A percentile compares a stretch with the other conserved stretches of the same genome.
These are phyloP conservation scores for Paulownia fortunei DNA, from an alignment of 257 asterid genomes.

Conservation along the genomic window DNA sequence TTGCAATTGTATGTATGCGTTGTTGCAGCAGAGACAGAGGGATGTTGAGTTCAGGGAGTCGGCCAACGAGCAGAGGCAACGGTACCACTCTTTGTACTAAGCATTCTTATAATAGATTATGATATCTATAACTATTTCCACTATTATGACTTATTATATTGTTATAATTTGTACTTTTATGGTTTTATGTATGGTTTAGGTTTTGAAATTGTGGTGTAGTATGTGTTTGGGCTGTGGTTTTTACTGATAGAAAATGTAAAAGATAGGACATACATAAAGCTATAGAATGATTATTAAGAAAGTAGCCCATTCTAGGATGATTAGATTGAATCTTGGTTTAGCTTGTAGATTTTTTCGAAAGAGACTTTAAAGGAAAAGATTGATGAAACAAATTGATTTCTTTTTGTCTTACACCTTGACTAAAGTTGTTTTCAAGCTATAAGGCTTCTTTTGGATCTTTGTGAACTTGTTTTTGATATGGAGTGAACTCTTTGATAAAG, in stretches of 20 bases:
- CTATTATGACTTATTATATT: background rate
- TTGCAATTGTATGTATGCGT: slow-evolving; percentile 86
- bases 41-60: slow-evolving; percentile 94
- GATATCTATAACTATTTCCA: background rate
- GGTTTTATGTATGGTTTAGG: background rate
- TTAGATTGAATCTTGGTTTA: background rate
- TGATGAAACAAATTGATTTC: background rate
- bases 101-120: background rate
- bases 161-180: background rate
- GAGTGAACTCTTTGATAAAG: background rate
- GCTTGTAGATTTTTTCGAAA: background rate
- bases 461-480: background rate
- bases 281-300: background rate
- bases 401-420: background rate
- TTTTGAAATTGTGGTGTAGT: background rate
- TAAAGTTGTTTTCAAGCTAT: background rate
- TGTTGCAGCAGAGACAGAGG: slow-evolving; percentile 97
- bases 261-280: background rate
- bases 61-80: slow-evolving; percentile 90
- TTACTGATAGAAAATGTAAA: background rate
- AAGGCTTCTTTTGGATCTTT: no score
- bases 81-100: slow-evolving; percentile 45
- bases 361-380: background rate
- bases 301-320: background rate
- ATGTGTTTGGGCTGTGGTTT: background rate